Conservation (phyloP, 208 protist genomes). For the Acanthamoeba quina region DNA sequence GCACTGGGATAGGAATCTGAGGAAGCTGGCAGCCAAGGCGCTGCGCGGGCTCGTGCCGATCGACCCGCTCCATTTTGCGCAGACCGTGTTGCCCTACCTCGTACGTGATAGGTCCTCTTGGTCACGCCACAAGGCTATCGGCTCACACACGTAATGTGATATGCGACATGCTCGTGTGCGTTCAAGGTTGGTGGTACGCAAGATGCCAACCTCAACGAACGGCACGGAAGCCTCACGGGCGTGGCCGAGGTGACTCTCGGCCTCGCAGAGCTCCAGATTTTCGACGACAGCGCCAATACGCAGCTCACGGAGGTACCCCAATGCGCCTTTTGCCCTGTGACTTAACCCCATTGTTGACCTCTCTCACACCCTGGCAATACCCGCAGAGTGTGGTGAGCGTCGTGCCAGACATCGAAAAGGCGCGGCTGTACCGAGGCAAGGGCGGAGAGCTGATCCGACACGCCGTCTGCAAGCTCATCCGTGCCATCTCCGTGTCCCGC, state of each 20-base stretch:
- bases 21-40: slow-evolving; percentile 91
- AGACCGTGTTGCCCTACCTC: slow-evolving; percentile 43
- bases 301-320: background rate
- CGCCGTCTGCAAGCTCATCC: slow-evolving; percentile 93
- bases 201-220: slow-evolving; percentile 83
- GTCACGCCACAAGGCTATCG: no score
- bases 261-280: slow-evolving; percentile 80
- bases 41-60: slow-evolving; percentile 88
- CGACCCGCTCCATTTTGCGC: slow-evolving; percentile 39
- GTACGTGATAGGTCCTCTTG: background rate
- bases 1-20: slow-evolving; percentile 91
- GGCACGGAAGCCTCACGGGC: slow-evolving; percentile 95
- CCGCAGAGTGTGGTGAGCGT: slow-evolving; percentile 83
- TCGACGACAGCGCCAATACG: slow-evolving; percentile 25
- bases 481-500: slow-evolving; percentile 87
- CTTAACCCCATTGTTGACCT: no score
- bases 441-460: slow-evolving; percentile 94
- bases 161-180: background rate
- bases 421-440: slow-evolving; percentile 95
- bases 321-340: no score
- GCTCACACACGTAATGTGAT: no score
- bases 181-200: background rate
- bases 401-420: slow-evolving; percentile 92
- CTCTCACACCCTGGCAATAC: background rate
- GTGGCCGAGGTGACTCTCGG: slow-evolving; percentile 92